phyloP scores from a whole-genome alignment of 139 green algal species.

The Trebouxia sp. region DNA sequence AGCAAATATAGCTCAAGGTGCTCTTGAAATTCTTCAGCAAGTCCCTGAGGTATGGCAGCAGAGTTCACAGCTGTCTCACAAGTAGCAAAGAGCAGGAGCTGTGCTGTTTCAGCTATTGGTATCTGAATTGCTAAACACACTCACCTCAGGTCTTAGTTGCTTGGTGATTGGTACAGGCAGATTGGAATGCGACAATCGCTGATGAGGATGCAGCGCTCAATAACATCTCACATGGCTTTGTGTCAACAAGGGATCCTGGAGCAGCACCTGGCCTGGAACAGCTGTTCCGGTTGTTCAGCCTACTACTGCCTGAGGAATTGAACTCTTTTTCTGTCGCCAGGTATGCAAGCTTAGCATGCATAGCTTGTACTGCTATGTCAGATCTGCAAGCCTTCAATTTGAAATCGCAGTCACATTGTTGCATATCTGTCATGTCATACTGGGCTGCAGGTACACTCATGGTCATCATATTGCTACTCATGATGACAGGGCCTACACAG shows the following conservation, averaged over 20 bases:
- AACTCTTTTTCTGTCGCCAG: constrained; percentile 2
- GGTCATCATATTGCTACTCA: constrained; percentile 42
- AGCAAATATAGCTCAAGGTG: not conserved
- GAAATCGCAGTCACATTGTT: too few relatives aligned
- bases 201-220: not conserved
- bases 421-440: too few relatives aligned
- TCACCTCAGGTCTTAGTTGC: too few relatives aligned
- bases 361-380: too few relatives aligned
- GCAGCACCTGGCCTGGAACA: constrained; percentile 2
- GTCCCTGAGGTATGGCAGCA: not conserved
- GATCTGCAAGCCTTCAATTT: too few relatives aligned
- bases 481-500: constrained; percentile 48
- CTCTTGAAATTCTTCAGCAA: constrained; percentile 14
- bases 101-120: too few relatives aligned
- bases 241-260: not conserved
- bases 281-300: not conserved
- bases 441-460: constrained; percentile 26
- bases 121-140: not conserved
- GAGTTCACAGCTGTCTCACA: not conserved
- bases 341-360: not conserved
- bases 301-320: not conserved
- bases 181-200: not conserved
- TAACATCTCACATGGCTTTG: not conserved
- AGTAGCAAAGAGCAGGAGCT: not conserved
- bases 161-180: too few relatives aligned